Base-by-base conservation (phyloP, 208 protist genomes). In the Trypanosoma rangeli region DNA sequence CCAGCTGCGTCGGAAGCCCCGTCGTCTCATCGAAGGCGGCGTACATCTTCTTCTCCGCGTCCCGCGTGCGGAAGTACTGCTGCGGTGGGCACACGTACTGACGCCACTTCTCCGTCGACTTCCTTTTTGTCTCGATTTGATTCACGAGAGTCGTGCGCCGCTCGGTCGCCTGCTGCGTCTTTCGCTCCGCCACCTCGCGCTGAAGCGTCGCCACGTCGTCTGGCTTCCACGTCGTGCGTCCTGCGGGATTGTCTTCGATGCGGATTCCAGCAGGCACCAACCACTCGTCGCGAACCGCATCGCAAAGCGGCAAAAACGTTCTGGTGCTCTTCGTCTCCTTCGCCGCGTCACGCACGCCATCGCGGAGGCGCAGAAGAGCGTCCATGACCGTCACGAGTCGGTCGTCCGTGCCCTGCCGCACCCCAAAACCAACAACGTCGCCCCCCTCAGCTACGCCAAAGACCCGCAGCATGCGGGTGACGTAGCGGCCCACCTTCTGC, bases 391-490 rank as follows among this genome's bases (percentile, higher is more conserved):
- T 59, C 28, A 83, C 74, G 20, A 94, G 70, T 26, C 73, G 70
- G 10, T 71, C 39, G 33, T 82, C 76, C 0, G 62, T 74, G 42
- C 69, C 64, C 57, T 66, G 63, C 46, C 68, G 58, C 50, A 64
- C 65, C 18, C 57, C 53, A 44, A 94, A 82, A 5, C 90, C 90
- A 31, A 95, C 79, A 13, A 33, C 55, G 66, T 95, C 90, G 18
- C 74, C 85, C 15, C 87, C 90, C 29, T 92, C 83, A 5, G 93
- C 79, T 12, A 98, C 80, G 62, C 98, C 97, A 53, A 99, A 97
- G 15, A 98, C 75, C 20, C 82, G 78, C 31, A 99, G 83, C 53
- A 99, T 97, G 31, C 80, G 69, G 18, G 95, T 98, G 10, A 98
- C 68, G 74, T 98, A 98, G 54, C 61, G 64, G 39, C 79, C 89